Evolutionary conservation across 805 yeast genomes (phyloP), one percentile per base, ranked within the genome.

Genomic region (Starmerella bombi): DNA sequence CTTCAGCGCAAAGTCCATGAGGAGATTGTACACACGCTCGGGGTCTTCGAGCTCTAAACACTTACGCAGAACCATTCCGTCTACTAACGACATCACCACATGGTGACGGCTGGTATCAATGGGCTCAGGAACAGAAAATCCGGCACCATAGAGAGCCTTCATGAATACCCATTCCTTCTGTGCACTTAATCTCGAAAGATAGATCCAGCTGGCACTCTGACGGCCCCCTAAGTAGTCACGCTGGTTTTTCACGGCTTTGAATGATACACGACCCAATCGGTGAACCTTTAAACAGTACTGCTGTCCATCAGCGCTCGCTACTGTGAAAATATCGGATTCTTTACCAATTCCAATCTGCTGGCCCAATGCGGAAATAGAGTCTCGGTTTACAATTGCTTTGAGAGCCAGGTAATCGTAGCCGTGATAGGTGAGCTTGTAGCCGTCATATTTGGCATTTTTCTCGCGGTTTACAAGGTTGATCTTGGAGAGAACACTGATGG

Each of bases 401-500:
- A 91, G 67, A 0, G 97, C 97, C 49, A 91, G 67, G 57, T 82
- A 91, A 61, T 91, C 99, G 60, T 77, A 82, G 3, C 99, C 99
- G 36, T 73, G 74, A 59, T 80, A 86, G 0, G 94, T 80, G 49
- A 91, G 62, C 50, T 88, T 70, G 63, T 82, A 91, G 10, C 99
- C 99, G 58, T 91, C 98, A 60, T 91, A 88, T 53, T 77, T 83
- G 25, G 95, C 93, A 59, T 91, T 91, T 62, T 94, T 71, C 43
- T 84, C 67, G 48, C 77, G 70, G 1, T 88, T 69, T 19, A 91
- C 71, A 38, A 91, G 64, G 52, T 77, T 84, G 46, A 84, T 63
- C 60, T 88, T 88, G 20, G 97, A 96, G 45, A 91, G 67, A 53
- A 82, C 93, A 12, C 83, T 72, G 31, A 91, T 80, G 19, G 83